phyloP scores from a whole-genome alignment of 2,329 filamentous ascomycete genomes.

The Colletotrichum lindemuthianum region DNA sequence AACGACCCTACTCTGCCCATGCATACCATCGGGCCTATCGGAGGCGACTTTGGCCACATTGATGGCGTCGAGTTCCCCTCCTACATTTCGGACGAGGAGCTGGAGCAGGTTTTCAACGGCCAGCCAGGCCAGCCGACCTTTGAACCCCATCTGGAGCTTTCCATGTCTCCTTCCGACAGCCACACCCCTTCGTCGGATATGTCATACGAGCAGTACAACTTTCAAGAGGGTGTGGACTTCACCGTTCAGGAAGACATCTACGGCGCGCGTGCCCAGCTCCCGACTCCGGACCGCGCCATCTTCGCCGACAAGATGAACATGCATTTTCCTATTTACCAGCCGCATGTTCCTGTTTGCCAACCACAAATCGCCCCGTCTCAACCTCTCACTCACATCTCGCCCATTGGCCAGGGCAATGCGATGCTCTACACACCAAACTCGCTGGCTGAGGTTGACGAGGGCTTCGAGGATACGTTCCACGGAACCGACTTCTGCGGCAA shows the following conservation, averaged over 20 bases:
- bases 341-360: conserved; percentile 49
- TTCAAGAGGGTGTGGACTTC: conserved; percentile 70
- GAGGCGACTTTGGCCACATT: conserved; percentile 39
- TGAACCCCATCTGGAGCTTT: conserved; percentile 48
- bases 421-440: conserved; percentile 77
- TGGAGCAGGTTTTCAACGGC: conserved; percentile 46
- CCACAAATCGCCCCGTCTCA: conserved; percentile 44
- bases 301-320: conserved; percentile 35
- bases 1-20: conserved; percentile 30
- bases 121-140: conserved; percentile 38
- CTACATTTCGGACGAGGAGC: conserved; percentile 60
- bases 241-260: conserved; percentile 72
- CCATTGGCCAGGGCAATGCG: conserved; percentile 72
- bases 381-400: conserved; percentile 69
- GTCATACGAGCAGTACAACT: conserved; percentile 57
- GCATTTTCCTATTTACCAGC: conserved; percentile 28
- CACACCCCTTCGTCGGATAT: conserved; percentile 58
- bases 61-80: conserved; percentile 58
- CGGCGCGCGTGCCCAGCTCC: conserved; percentile 65
- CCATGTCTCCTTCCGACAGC: conserved; percentile 61
- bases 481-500: conserved; percentile 48
- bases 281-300: conserved; percentile 53
- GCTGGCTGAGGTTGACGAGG: conserved; percentile 70
- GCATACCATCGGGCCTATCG: conserved; percentile 35
- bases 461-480: conserved; percentile 65